Evolutionary conservation across 2,329 filamentous ascomycete genomes (phyloP).

Genomic region (Penicillium psychrosexuale): DNA sequence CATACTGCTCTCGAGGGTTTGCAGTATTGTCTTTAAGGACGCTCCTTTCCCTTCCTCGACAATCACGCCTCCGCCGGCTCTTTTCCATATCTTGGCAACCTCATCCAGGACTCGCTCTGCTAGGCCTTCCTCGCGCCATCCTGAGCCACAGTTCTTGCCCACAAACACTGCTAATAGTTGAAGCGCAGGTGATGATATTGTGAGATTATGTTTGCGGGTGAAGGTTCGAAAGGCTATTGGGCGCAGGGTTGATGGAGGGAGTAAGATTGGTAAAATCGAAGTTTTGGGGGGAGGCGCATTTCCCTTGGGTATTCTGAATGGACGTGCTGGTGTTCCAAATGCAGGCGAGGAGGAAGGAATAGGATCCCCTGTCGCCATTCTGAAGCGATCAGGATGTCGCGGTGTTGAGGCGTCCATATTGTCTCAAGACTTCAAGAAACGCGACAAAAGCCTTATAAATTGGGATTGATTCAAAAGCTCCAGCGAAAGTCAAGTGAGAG

Average conservation of each 20-base stretch:
- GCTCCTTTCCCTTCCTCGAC: slow-evolving; percentile 73
- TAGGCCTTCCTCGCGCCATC: slow-evolving; percentile 92
- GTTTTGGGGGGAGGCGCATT: slow-evolving; percentile 52
- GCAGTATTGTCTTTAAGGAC: slow-evolving; percentile 73
- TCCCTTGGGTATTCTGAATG: slow-evolving; percentile 52
- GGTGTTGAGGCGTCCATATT: slow-evolving; percentile 25
- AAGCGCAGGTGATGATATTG: slow-evolving; percentile 80
- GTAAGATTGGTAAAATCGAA: slow-evolving; percentile 78
- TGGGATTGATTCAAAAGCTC: not conserved
- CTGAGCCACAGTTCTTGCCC: slow-evolving; percentile 87
- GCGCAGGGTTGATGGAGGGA: slow-evolving; percentile 80
- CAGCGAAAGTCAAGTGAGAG: not conserved
- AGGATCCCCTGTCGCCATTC: slow-evolving; percentile 45
- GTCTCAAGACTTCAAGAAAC: not conserved
- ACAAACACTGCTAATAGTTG: slow-evolving; percentile 84
- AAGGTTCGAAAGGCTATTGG: slow-evolving; percentile 93
- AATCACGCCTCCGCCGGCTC: slow-evolving; percentile 80
- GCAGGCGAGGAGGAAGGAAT: slow-evolving; percentile 87
- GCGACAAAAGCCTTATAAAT: not conserved
- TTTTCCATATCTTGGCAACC: slow-evolving; percentile 88
- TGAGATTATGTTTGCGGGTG: slow-evolving; percentile 95
- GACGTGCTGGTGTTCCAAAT: slow-evolving; percentile 82
- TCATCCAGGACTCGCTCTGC: slow-evolving; percentile 92
- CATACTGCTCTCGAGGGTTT: slow-evolving; percentile 83
- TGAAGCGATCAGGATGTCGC: slow-evolving; percentile 23